Conservation (phyloP, 2,329 filamentous ascomycete genomes). For the Rhinocladiella mackenziei region DNA sequence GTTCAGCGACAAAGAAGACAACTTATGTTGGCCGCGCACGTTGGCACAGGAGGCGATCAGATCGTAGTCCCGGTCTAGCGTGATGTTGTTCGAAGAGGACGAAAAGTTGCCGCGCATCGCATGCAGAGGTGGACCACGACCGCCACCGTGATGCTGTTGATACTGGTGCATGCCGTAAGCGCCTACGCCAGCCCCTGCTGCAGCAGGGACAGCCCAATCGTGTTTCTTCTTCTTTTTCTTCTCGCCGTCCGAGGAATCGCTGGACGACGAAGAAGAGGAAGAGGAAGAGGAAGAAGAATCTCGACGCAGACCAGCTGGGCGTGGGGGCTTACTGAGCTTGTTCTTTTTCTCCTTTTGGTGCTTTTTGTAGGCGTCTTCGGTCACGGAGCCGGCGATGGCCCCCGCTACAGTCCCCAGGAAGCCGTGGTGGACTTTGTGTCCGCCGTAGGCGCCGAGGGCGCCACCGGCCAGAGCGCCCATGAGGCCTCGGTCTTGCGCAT, state of each 20-base stretch:
- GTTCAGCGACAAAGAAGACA: slow-evolving; percentile 38
- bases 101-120: slow-evolving; percentile 39
- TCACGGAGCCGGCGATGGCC: slow-evolving; percentile 45
- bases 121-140: background rate
- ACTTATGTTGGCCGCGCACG: slow-evolving; percentile 33
- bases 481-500: slow-evolving; percentile 41
- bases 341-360: slow-evolving; percentile 30
- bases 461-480: slow-evolving; percentile 47
- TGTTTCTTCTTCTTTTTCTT: slow-evolving; percentile 24
- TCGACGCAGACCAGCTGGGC: slow-evolving; percentile 14
- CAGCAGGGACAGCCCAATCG: slow-evolving; percentile 9
- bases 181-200: slow-evolving; percentile 11
- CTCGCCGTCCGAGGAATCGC: slow-evolving; percentile 24
- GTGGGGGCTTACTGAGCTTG: slow-evolving; percentile 9
- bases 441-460: slow-evolving; percentile 44
- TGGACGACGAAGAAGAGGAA: slow-evolving; percentile 21
- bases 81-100: slow-evolving; percentile 33
- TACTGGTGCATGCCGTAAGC: slow-evolving; percentile 15
- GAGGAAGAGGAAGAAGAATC: slow-evolving; percentile 18
- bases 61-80: slow-evolving; percentile 35
- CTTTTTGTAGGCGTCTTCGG: slow-evolving; percentile 44
- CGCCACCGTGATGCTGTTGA: slow-evolving; percentile 10
- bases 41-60: slow-evolving; percentile 38
- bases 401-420: slow-evolving; percentile 47
- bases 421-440: slow-evolving; percentile 46